These are phyloP conservation scores for Sarcodon sp. DNA, from an alignment of 768 basidiomycete species.

Conservation along the genomic window DNA sequence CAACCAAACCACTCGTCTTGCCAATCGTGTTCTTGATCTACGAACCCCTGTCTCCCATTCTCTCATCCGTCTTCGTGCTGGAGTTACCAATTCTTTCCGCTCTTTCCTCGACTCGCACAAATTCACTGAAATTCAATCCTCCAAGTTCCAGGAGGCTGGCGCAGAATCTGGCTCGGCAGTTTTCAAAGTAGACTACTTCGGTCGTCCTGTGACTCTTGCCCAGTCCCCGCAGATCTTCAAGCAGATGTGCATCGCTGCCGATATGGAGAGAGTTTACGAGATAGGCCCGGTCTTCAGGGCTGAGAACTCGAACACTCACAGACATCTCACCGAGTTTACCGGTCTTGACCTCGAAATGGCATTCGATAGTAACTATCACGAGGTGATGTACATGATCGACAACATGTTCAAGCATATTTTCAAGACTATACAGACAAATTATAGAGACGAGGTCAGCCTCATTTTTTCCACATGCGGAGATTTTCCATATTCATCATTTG, in stretches of 20 bases:
- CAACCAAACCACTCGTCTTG: conserved; percentile 83
- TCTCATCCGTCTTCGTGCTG: conserved; percentile 84
- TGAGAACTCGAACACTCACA: conserved; percentile 94
- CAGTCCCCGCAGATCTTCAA: conserved; percentile 97
- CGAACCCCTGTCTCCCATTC: conserved; percentile 86
- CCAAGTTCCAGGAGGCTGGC: conserved; percentile 90
- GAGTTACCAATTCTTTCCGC: conserved; percentile 79
- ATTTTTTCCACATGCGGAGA: neutral
- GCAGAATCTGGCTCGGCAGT: conserved; percentile 95
- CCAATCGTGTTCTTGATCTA: conserved; percentile 88
- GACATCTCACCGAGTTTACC: conserved; percentile 96
- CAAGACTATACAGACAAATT: conserved; percentile 63
- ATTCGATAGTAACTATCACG: conserved; percentile 96
- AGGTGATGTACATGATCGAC: conserved; percentile 88
- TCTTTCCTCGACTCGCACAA: conserved; percentile 55
- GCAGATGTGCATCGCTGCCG: conserved; percentile 98
- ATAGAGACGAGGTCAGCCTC: conserved; percentile 57
- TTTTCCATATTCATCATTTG: neutral
- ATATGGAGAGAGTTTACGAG: conserved; percentile 97
- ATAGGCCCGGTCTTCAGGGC: conserved; percentile 95
- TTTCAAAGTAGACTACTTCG: conserved; percentile 97
- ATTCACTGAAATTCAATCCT: conserved; percentile 93
- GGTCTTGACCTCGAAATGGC: conserved; percentile 98
- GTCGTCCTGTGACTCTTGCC: conserved; percentile 87
- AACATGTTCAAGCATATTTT: conserved; percentile 79